Conservation (phyloP, 495 filamentous ascomycete genomes). For the Hypomontagnella submonticulosa region DNA sequence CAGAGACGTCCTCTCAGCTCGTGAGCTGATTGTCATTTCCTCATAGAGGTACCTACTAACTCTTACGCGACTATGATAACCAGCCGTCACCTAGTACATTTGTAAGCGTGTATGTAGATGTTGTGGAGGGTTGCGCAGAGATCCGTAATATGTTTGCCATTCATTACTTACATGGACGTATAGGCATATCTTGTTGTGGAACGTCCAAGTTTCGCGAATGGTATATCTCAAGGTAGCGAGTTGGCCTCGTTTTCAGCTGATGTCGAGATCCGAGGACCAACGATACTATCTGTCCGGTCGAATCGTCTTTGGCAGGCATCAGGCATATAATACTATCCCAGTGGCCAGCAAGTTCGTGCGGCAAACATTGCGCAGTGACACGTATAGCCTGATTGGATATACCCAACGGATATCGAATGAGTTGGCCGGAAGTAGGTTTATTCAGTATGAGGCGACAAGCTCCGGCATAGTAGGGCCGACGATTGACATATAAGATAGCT, state of each 20-base stretch:
- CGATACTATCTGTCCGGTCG: background rate
- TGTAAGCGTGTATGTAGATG: no score
- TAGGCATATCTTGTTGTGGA: conserved; percentile 18
- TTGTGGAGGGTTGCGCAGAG: conserved; percentile 24
- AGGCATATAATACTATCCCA: background rate
- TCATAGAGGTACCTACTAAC: no score
- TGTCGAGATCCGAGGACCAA: conserved; percentile 2
- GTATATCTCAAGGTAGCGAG: conserved; percentile 6
- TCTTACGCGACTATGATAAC: no score
- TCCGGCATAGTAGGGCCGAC: background rate
- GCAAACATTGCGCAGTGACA: background rate
- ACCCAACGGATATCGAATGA: background rate
- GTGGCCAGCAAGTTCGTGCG: background rate
- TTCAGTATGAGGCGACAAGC: background rate
- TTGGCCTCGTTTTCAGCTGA: conserved; percentile 42
- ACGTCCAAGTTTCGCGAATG: conserved; percentile 8
- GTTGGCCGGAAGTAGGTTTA: background rate
- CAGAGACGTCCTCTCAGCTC: no score
- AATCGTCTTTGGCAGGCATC: conserved; percentile 1
- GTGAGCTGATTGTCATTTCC: no score
- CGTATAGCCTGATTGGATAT: background rate
- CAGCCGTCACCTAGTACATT: no score
- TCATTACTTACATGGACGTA: conserved; percentile 6
- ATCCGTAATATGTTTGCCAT: conserved; percentile 18
- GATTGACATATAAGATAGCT: conserved; percentile 1